These are phyloP conservation scores for Zangia roseola DNA, from an alignment of 768 basidiomycete genomes.

Conservation along the genomic window DNA sequence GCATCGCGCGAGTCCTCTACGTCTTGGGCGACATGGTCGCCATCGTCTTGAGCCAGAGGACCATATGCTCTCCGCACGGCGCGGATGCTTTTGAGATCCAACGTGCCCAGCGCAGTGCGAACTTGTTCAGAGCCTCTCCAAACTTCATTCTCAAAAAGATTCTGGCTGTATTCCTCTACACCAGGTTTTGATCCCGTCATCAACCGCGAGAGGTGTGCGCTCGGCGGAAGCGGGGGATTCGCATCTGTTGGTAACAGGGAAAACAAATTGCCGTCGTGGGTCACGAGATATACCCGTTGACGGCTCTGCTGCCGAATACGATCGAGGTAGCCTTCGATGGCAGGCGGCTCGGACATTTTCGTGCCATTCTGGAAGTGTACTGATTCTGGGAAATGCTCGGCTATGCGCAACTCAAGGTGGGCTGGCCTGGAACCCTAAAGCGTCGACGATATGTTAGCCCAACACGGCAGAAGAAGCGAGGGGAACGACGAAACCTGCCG, in stretches of 20 bases:
- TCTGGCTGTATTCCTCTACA: conserved; percentile 29
- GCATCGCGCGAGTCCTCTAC: conserved; percentile 56
- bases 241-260: conserved; percentile 49
- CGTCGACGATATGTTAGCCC: conserved; percentile 9
- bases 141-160: conserved; percentile 51
- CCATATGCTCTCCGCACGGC: conserved; percentile 56
- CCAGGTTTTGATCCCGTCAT: conserved; percentile 28
- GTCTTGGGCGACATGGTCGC: conserved; percentile 28
- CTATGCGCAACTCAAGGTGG: conserved; percentile 71
- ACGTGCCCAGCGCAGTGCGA: conserved; percentile 59
- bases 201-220: conserved; percentile 36
- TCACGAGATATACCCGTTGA: conserved; percentile 65
- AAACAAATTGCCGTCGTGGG: conserved; percentile 75
- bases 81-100: conserved; percentile 71
- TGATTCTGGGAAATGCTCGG: conserved; percentile 59
- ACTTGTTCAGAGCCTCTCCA: conserved; percentile 65
- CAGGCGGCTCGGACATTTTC: conserved; percentile 68
- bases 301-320: conserved; percentile 59
- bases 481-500: conserved; percentile 50
- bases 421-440: conserved; percentile 41
- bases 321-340: conserved; percentile 84
- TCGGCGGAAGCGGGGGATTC: conserved; percentile 71
- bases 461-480: background rate
- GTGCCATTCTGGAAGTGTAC: conserved; percentile 41
- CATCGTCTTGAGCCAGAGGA: conserved; percentile 28